A percentile compares a stretch with the other conserved stretches of the same genome.
Evolutionary conservation across 257 asterid genomes (phyloP).

Genomic region (Solanum appendiculatum): DNA sequence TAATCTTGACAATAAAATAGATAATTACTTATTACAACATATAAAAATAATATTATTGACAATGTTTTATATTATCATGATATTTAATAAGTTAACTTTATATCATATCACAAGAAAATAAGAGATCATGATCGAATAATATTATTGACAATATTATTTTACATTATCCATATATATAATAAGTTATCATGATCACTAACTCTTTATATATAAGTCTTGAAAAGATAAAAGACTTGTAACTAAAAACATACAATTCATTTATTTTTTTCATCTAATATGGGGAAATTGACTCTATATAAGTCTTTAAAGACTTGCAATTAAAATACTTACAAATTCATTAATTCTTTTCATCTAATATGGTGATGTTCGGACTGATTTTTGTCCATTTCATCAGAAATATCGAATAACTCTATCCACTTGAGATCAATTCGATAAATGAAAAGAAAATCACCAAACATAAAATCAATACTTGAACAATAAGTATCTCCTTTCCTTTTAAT

Average conservation of each 20-base stretch:
- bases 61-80: neutral
- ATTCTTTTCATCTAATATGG: neutral
- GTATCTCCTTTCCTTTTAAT: neutral
- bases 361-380: neutral
- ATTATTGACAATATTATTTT: too few species aligned
- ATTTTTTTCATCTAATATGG: too few species aligned
- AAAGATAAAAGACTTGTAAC: neutral
- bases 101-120: neutral
- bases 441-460: neutral
- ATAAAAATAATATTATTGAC: neutral
- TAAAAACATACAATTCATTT: neutral
- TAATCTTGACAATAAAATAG: neutral
- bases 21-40: neutral
- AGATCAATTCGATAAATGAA: neutral
- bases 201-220: neutral
- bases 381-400: neutral
- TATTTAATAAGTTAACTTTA: neutral
- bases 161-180: too few species aligned
- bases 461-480: too few species aligned
- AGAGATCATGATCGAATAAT: too few species aligned
- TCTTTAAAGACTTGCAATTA: too few species aligned
- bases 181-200: too few species aligned
- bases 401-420: neutral
- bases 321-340: too few species aligned
- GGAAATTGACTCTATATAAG: too few species aligned